phyloP scores from a whole-genome alignment of 306 rosid species.

The Quercus bicolor region DNA sequence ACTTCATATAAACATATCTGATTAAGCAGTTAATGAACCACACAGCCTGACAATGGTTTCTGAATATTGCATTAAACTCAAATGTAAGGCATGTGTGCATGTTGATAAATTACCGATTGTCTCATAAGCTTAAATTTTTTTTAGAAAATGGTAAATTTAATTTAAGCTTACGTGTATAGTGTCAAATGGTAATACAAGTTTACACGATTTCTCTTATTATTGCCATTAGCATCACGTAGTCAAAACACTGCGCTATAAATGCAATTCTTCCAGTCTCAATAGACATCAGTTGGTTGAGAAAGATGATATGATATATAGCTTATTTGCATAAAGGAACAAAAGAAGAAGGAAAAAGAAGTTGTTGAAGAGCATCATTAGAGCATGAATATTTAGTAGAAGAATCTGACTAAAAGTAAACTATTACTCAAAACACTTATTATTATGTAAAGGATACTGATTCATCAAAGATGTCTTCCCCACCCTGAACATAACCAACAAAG shows the following conservation, averaged over 20 bases:
- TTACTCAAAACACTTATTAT: neutral
- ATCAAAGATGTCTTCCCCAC: conserved; percentile 91
- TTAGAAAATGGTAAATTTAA: too few species aligned
- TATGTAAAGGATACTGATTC: conserved; percentile 76
- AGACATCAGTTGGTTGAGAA: neutral
- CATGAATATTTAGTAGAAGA: neutral
- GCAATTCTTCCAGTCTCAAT: neutral
- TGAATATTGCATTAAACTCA: neutral
- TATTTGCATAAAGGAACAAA: neutral
- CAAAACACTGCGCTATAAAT: too few species aligned
- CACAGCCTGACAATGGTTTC: conserved; percentile 1
- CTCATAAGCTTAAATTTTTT: too few species aligned
- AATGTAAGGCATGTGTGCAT: neutral
- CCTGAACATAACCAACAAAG: conserved; percentile 43
- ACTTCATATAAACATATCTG: conserved; percentile 77
- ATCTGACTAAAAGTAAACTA: neutral
- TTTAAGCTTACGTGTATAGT: too few species aligned
- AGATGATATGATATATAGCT: neutral
- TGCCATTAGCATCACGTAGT: too few species aligned
- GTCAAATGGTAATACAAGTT: too few species aligned
- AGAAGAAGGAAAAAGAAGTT: neutral
- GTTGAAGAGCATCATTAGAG: neutral
- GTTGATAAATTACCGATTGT: too few species aligned
- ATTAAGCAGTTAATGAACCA: conserved; percentile 39
- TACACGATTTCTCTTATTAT: too few species aligned